phyloP scores from a whole-genome alignment of 805 yeast genomes.

The Candida namnaoensis region DNA sequence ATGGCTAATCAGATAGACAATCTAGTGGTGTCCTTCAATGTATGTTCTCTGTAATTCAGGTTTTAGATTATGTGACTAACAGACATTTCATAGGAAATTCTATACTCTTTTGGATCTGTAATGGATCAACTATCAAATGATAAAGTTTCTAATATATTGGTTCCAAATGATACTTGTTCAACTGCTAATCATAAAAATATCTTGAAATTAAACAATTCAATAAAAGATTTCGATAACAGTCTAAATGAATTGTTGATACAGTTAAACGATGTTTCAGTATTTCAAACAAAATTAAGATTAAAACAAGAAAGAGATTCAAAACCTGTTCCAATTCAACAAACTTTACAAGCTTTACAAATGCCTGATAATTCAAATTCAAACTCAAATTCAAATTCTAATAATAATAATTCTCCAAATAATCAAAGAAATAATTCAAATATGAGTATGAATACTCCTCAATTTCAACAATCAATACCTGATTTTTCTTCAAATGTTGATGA shows the following conservation, averaged over 20 bases:
- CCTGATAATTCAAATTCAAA: neutral
- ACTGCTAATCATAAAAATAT: neutral
- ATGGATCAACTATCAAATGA: constrained; percentile 14
- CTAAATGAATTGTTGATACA: constrained; percentile 15
- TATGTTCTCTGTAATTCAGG: neutral
- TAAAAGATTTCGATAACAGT: constrained; percentile 10
- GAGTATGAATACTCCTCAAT: constrained; percentile 1
- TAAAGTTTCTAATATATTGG: constrained; percentile 12
- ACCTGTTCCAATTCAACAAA: neutral
- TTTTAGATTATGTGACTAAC: neutral
- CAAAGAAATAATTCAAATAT: constrained; percentile 1
- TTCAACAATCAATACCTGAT: constrained; percentile 1
- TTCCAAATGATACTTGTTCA: constrained; percentile 10
- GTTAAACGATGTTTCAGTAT: constrained; percentile 12
- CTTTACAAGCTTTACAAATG: neutral
- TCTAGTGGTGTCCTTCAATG: constrained; percentile 7
- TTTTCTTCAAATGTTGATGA: constrained; percentile 4
- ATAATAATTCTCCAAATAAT: constrained; percentile 1
- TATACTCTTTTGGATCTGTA: constrained; percentile 12
- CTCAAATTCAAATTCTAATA: neutral
- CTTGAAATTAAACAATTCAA: constrained; percentile 6
- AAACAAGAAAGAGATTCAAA: neutral
- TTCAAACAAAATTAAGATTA: constrained; percentile 7
- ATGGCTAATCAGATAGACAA: constrained; percentile 12
- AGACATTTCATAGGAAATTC: constrained; percentile 10